Base-by-base conservation (phyloP, 805 yeast genomes). In the Zygosaccharomyces lentus region DNA sequence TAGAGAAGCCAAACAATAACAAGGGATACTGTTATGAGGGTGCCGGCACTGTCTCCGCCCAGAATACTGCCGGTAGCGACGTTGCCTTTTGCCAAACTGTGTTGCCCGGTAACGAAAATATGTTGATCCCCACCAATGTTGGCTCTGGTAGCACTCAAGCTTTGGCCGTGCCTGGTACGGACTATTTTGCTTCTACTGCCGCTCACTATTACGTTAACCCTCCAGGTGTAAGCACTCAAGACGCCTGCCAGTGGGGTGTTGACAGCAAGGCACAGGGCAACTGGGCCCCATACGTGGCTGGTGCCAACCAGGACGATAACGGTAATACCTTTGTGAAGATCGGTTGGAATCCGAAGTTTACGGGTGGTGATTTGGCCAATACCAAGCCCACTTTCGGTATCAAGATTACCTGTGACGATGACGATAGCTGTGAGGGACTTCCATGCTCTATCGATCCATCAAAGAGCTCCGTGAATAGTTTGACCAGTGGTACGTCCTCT, bases 221-320 rank as follows among this genome's bases (percentile, higher is more conserved):
- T 19, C 95, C 95, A 17, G 96, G 96, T 47, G 82, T 82, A 24
- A 77, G 86, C 27, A 74, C 80, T 23, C 72, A 70, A 8, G 91
- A 87, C 34, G 95, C 84, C 29, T 87, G 96, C 67, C 75, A 76
- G 53, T 88, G 96, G 96, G 96, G 96, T 4, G 67, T 83, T 13
- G 73, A 73, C 25, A 66, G 71, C 40, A 70, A 84, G 49, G 82
- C 93, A 13, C 71, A 72, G 53, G 96, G 96, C 48, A 88, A 88
- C 75, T 89, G 96, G 96, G 69, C 96, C 12, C 96, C 96, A 23
- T 88, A 87, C 57, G 96, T 89, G 52, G 95, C 93, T 12, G 96
- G 96, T 53, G 87, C 90, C 50, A 88, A 88, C 71, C 78, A 78
- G 73, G 95, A 87, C 64, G 67, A 65, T 50, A 67, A 60, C 48